A percentile compares a stretch with the other conserved stretches of the same genome.
Evolutionary conservation across 2,329 filamentous ascomycete species (phyloP).

Genomic region (Aspergillus jensenii): DNA sequence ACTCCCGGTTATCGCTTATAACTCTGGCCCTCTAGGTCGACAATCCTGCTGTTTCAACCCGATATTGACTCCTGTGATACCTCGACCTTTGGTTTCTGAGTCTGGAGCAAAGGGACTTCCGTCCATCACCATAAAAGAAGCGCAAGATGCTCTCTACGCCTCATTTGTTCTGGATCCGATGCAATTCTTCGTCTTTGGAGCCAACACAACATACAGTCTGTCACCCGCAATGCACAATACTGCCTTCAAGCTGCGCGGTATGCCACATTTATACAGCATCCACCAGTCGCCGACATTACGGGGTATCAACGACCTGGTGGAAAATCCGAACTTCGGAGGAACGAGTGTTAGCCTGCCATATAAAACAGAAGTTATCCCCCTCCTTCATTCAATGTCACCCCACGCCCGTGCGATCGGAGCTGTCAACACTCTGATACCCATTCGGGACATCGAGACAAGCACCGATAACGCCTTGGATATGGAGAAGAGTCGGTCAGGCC

Average conservation of each 20-base stretch:
- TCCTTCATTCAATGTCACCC: constrained; percentile 65
- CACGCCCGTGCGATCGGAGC: constrained; percentile 75
- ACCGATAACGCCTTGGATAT: constrained; percentile 58
- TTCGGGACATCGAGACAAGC: constrained; percentile 56
- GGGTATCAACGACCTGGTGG: constrained; percentile 63
- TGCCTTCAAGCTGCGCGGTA: constrained; percentile 65
- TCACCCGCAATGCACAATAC: constrained; percentile 77
- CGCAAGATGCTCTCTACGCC: constrained; percentile 65
- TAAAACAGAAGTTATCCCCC: constrained; percentile 68
- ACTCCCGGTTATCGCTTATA: constrained; percentile 63
- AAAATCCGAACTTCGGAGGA: constrained; percentile 68
- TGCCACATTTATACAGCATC: constrained; percentile 67
- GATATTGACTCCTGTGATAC: constrained; percentile 61
- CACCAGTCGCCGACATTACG: constrained; percentile 63
- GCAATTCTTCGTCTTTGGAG: constrained; percentile 73
- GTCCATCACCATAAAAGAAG: constrained; percentile 61
- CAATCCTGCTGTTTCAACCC: constrained; percentile 67
- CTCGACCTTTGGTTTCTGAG: constrained; percentile 47
- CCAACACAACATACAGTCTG: constrained; percentile 68
- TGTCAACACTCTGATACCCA: constrained; percentile 72
- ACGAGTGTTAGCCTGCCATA: constrained; percentile 71
- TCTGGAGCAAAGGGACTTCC: constrained; percentile 46
- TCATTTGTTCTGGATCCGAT: constrained; percentile 68
- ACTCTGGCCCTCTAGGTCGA: constrained; percentile 62
- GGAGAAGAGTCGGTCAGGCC: constrained; percentile 63